Percentiles rank a stretch among this genome's conserved stretches.
These are phyloP conservation scores for Cyclospora cayetanensis DNA, from an alignment of 169 alveolate species.

Conservation along the genomic window DNA sequence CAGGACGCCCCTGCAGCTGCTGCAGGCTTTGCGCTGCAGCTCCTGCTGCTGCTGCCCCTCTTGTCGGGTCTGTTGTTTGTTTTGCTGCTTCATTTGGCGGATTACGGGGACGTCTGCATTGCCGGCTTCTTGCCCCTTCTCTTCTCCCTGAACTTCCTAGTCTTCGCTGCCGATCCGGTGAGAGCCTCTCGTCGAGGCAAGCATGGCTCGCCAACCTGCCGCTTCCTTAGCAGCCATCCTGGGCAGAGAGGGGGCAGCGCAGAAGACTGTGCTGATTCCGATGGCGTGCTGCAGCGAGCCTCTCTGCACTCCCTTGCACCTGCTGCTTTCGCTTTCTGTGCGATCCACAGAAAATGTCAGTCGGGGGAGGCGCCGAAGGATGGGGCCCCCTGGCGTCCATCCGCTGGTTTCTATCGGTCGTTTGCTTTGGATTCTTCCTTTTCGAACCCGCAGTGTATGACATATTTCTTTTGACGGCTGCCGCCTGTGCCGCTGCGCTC, in stretches of 20 bases:
- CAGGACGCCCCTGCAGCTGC: not conserved
- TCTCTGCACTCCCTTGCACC: too few relatives aligned
- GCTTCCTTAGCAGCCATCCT: too few relatives aligned
- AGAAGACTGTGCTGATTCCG: too few relatives aligned
- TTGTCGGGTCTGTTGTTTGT: not conserved
- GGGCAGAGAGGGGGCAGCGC: too few relatives aligned
- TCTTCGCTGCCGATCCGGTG: constrained; percentile 5
- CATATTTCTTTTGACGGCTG: not conserved
- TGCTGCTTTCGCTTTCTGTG: not conserved
- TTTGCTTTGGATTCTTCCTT: not conserved
- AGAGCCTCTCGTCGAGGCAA: too few relatives aligned
- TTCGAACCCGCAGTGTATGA: not conserved
- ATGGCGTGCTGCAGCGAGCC: too few relatives aligned
- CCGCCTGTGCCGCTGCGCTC: not conserved
- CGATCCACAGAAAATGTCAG: not conserved
- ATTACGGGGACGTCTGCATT: not conserved
- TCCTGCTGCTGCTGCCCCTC: constrained; percentile 12
- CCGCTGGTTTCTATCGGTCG: not conserved
- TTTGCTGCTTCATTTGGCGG: not conserved
- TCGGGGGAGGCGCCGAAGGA: not conserved
- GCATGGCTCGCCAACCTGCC: too few relatives aligned
- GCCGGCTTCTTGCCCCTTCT: not conserved
- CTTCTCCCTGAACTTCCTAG: not conserved
- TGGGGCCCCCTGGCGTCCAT: not conserved
- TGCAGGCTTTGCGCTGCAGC: not conserved